These are phyloP conservation scores for Clavulina sp. DNA, from an alignment of 768 basidiomycete genomes.

Conservation along the genomic window DNA sequence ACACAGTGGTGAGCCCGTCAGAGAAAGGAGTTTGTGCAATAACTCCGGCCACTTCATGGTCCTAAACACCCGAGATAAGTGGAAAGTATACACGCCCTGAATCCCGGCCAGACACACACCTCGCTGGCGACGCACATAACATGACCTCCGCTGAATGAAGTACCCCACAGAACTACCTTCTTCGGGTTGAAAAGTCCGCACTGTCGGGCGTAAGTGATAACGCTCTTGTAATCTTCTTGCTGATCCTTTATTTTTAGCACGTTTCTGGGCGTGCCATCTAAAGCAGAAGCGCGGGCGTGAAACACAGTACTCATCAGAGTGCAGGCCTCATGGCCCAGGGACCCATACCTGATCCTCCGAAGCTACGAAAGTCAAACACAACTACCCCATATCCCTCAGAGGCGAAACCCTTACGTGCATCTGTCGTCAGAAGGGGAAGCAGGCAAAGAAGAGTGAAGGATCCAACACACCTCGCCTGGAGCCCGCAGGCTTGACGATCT, in stretches of 20 bases:
- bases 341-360: constrained; percentile 22
- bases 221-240: constrained; percentile 23
- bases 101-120: constrained; percentile 12
- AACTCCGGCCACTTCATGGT: constrained; percentile 17
- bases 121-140: constrained; percentile 4
- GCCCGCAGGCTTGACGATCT: too few relatives aligned
- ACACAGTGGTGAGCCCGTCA: constrained; percentile 13
- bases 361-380: constrained; percentile 25
- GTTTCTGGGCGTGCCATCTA: constrained; percentile 21
- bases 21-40: constrained; percentile 21
- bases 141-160: constrained; percentile 14
- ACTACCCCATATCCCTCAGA: constrained; percentile 19
- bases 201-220: constrained; percentile 20
- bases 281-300: not conserved
- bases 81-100: constrained; percentile 10
- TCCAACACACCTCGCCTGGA: too few relatives aligned
- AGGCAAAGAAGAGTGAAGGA: not conserved
- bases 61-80: constrained; percentile 18
- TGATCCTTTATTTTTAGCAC: constrained; percentile 19
- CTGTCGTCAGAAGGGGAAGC: not conserved
- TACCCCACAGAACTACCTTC: constrained; percentile 21
- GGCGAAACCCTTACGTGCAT: constrained; percentile 15
- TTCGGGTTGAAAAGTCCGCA: constrained; percentile 19
- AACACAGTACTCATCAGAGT: not conserved
- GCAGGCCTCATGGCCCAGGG: not conserved